Evolutionary conservation across 2,329 filamentous ascomycete species (phyloP).

Genomic region (Aspergillus latus): DNA sequence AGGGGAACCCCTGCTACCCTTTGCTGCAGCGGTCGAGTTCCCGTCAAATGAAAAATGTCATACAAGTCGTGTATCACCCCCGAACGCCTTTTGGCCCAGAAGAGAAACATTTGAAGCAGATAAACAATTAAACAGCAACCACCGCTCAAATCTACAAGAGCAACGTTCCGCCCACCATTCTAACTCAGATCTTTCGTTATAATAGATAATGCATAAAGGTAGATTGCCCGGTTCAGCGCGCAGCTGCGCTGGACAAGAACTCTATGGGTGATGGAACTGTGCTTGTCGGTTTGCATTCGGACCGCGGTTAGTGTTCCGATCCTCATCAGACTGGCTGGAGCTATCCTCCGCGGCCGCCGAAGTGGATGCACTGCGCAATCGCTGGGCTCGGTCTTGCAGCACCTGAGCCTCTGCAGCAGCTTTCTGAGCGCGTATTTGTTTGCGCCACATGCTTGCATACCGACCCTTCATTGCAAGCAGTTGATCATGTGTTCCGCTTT

Average conservation of each 20-base stretch:
- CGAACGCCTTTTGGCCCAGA: slow-evolving; percentile 29
- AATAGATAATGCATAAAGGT: slow-evolving; percentile 39
- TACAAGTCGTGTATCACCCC: slow-evolving; percentile 30
- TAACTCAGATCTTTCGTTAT: slow-evolving; percentile 24
- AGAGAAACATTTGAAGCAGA: slow-evolving; percentile 17
- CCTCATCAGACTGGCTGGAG: slow-evolving; percentile 52
- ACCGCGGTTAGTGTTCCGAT: slow-evolving; percentile 32
- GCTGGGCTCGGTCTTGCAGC: slow-evolving; percentile 45
- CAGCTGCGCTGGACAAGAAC: slow-evolving; percentile 56
- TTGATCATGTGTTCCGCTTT: slow-evolving; percentile 76
- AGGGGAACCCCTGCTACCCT: slow-evolving; percentile 8
- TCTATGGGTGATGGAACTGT: slow-evolving; percentile 20
- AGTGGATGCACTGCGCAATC: slow-evolving; percentile 43
- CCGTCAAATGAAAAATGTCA: slow-evolving; percentile 27
- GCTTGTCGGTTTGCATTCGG: slow-evolving; percentile 18
- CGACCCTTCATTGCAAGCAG: slow-evolving; percentile 68
- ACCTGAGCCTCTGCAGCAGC: slow-evolving; percentile 62
- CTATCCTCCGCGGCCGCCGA: slow-evolving; percentile 45
- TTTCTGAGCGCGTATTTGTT: slow-evolving; percentile 76
- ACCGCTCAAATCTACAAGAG: slow-evolving; percentile 13
- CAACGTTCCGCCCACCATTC: slow-evolving; percentile 15
- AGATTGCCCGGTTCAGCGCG: neutral
- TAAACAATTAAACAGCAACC: slow-evolving; percentile 14
- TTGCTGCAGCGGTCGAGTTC: slow-evolving; percentile 15
- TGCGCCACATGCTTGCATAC: slow-evolving; percentile 85